Base-by-base conservation (phyloP, 1,284 basidiomycete genomes). In the Porogramme epimiltina region DNA sequence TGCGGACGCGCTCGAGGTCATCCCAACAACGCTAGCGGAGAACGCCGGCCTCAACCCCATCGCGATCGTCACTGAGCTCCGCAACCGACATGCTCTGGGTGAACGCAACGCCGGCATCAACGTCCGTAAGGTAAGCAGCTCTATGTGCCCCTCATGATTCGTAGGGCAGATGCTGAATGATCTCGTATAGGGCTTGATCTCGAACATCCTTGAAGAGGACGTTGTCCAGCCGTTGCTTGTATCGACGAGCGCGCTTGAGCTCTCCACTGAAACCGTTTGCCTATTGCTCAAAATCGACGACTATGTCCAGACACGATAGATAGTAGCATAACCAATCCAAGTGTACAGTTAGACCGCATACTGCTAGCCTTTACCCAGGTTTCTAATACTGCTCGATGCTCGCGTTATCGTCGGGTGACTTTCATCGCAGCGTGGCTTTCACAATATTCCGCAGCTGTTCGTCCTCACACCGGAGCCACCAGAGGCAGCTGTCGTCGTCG, bases 41-140 rank as follows among this genome's bases (percentile, higher is more conserved):
- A 99, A 99, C 68, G 97, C 97, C 9, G 97, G 97, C 43, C 77
- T 99, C 58, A 98, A 99, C 75, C 95, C 97, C 5, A 98, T 99
- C 60, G 89, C 93, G 15, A 99, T 99, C 65, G 95, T 99, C 47
- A 99, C 97, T 26, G 97, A 99, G 70, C 78, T 99, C 52, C 84
- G 97, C 60, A 99, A 99, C 76, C 82, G 95, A 60, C 97, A 99
- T 73, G 95, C 96, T 3, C 77, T 94, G 19, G 97, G 97, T 26
- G 97, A 99, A 66, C 81, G 85, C 60, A 95, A 89, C 61, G 96
- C 97, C 19, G 97, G 97, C 41, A 99, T 99, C 74, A 99, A 99
- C 68, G 95, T 99, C 53, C 87, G 95, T 66, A 97, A 94, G 79
- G 92, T 92, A 65, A 50, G 80, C 65, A 25, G 2, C 15, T 37